Conservation (phyloP, 306 rosid species). For the Crataegus laevigata region DNA sequence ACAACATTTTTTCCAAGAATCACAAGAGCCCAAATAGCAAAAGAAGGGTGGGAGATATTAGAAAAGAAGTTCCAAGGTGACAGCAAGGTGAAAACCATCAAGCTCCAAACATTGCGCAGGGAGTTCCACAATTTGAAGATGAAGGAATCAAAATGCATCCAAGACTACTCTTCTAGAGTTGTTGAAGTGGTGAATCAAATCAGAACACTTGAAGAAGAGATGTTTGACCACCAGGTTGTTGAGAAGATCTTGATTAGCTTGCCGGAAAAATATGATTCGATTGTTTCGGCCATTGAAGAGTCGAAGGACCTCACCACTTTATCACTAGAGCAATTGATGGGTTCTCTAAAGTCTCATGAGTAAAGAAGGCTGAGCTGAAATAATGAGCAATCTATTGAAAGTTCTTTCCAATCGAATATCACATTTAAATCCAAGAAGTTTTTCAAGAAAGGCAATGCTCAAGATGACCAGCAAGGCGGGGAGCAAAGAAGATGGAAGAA, state of each 20-base stretch:
- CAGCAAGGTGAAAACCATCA: background rate
- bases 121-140: background rate
- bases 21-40: background rate
- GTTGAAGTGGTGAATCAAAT: conserved; percentile 1
- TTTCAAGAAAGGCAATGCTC: too few species aligned
- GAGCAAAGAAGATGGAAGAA: background rate
- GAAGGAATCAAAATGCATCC: background rate
- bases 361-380: background rate
- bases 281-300: background rate
- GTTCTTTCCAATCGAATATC: background rate
- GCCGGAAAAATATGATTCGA: background rate
- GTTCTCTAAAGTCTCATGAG: background rate
- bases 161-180: background rate
- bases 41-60: background rate
- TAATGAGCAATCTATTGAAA: background rate
- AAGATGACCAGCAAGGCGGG: background rate
- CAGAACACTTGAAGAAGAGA: background rate
- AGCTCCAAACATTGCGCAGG: background rate
- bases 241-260: background rate
- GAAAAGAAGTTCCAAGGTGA: background rate
- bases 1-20: background rate
- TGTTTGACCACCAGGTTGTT: background rate
- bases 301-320: background rate
- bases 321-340: background rate
- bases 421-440: background rate